Evolutionary conservation across 2,329 filamentous ascomycete species (phyloP).

Genomic region (Talaromyces sp.): DNA sequence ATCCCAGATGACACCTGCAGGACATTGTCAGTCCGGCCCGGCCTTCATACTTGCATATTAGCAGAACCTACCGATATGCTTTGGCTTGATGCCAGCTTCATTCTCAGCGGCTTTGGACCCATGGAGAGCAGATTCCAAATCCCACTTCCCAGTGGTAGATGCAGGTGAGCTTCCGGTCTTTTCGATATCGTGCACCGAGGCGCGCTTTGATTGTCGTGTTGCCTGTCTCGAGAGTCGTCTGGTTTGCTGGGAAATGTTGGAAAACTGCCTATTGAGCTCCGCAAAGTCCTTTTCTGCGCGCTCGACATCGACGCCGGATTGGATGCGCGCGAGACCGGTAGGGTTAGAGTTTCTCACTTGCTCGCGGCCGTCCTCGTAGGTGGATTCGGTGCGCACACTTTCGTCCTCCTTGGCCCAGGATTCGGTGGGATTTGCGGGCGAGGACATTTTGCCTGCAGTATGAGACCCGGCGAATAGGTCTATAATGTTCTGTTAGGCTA

Average conservation of each 20-base stretch:
- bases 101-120: conserved; percentile 68
- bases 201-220: conserved; percentile 28
- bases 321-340: conserved; percentile 26
- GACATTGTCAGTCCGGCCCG: neutral
- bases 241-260: conserved; percentile 36
- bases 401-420: conserved; percentile 12
- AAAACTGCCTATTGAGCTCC: conserved; percentile 39
- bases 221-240: conserved; percentile 35
- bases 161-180: conserved; percentile 48
- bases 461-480: neutral
- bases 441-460: neutral
- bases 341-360: conserved; percentile 16
- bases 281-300: conserved; percentile 43
- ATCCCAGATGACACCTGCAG: conserved; percentile 69
- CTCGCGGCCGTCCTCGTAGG: conserved; percentile 16
- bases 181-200: conserved; percentile 52
- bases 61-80: conserved; percentile 59
- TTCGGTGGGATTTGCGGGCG: neutral
- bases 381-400: neutral
- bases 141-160: conserved; percentile 59
- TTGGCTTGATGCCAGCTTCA: conserved; percentile 73
- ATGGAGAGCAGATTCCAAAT: conserved; percentile 70
- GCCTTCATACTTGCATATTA: neutral
- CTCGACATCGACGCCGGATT: conserved; percentile 45
- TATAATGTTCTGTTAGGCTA: neutral